Evolutionary conservation across 2,329 filamentous ascomycete species (phyloP).

Genomic region (Grosmannia clavigera): DNA sequence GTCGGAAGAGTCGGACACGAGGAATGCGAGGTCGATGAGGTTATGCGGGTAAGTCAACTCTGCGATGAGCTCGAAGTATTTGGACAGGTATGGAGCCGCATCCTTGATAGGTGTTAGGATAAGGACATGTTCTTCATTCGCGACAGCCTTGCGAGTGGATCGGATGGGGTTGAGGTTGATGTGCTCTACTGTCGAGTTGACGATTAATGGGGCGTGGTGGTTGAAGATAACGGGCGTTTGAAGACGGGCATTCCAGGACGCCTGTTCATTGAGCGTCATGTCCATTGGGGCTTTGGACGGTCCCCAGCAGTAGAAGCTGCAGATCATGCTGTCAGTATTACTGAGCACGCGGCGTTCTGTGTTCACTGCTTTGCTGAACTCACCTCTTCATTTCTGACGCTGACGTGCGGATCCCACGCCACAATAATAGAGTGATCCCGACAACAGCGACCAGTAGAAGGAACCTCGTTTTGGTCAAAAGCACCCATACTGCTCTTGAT

Average conservation of each 20-base stretch:
- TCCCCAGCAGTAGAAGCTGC: conserved; percentile 93
- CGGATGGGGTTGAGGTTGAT: conserved; percentile 76
- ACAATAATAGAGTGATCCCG: conserved; percentile 67
- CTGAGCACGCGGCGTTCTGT: not conserved
- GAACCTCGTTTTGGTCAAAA: conserved; percentile 66
- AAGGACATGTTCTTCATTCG: conserved; percentile 76
- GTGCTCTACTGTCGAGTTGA: conserved; percentile 72
- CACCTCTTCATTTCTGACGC: conserved; percentile 88
- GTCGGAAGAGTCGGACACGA: conserved; percentile 83
- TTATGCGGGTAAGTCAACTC: conserved; percentile 89
- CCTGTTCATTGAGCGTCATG: conserved; percentile 84
- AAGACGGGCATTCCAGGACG: conserved; percentile 76
- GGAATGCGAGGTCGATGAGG: conserved; percentile 87
- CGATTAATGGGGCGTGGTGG: conserved; percentile 74
- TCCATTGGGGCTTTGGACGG: conserved; percentile 91
- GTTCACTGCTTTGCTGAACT: conserved; percentile 13
- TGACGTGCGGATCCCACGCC: conserved; percentile 70
- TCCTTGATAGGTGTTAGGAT: conserved; percentile 90
- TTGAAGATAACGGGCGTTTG: conserved; percentile 95
- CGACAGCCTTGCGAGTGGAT: conserved; percentile 65
- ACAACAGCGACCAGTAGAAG: conserved; percentile 60
- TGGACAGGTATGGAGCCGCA: conserved; percentile 66
- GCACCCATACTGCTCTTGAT: conserved; percentile 55
- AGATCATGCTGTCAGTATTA: not conserved
- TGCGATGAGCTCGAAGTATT: conserved; percentile 87